Conservation (phyloP, 2,329 filamentous ascomycete genomes). For the Madurella mycetomatis region DNA sequence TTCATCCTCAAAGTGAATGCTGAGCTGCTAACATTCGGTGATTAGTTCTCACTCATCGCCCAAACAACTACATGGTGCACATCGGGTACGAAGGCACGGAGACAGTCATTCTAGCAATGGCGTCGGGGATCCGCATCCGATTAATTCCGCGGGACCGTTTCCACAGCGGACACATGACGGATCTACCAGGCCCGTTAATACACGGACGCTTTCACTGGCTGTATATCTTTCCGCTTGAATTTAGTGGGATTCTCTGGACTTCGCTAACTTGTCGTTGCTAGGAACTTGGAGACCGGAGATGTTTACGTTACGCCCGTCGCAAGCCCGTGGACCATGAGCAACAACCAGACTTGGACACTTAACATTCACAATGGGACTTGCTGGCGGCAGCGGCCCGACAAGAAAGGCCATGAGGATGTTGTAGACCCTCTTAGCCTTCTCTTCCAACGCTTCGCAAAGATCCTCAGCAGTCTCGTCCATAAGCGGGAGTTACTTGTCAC, state of each 20-base stretch:
- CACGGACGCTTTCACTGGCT: conserved; percentile 11
- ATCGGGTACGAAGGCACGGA: conserved; percentile 37
- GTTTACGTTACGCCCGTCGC: conserved; percentile 9
- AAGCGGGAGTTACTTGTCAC: conserved; percentile 50
- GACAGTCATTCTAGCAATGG: conserved; percentile 29
- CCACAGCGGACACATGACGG: background rate
- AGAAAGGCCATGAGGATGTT: background rate
- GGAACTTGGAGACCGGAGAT: conserved; percentile 9
- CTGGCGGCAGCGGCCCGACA: background rate
- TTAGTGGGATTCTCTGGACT: background rate
- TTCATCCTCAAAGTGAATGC: too few species aligned
- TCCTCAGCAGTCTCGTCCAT: conserved; percentile 53
- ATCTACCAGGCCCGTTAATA: conserved; percentile 13
- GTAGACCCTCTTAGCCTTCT: conserved; percentile 2
- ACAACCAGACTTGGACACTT: conserved; percentile 10
- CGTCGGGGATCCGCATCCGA: background rate
- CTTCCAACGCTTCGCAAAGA: conserved; percentile 46
- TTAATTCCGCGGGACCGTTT: conserved; percentile 4
- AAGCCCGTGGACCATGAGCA: conserved; percentile 1
- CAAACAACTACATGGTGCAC: conserved; percentile 53
- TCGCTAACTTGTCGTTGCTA: background rate
- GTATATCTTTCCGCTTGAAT: background rate
- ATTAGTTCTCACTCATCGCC: conserved; percentile 30
- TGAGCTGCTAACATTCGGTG: background rate
- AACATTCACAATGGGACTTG: conserved; percentile 4